These are phyloP conservation scores for Globisporangium recalcitrans DNA, from an alignment of 352 stramenopile species.

Conservation along the genomic window DNA sequence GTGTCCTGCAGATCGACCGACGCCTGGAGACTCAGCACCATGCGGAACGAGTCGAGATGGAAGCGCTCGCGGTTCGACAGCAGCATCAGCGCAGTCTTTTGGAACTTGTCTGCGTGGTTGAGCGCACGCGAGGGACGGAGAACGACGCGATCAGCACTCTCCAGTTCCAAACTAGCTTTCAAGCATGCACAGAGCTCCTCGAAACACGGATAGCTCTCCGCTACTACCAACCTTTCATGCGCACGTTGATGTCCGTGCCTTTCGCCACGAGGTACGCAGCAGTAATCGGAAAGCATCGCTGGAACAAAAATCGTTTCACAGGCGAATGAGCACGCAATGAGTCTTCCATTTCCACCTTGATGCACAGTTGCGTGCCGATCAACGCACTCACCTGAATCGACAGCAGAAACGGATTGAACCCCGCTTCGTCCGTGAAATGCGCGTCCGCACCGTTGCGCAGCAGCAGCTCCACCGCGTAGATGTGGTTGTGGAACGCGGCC, in stretches of 20 bases:
- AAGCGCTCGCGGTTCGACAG: constrained; percentile 66
- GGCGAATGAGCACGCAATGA: not conserved
- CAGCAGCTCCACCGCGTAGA: constrained; percentile 73
- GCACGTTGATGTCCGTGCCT: constrained; percentile 56
- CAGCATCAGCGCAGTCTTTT: constrained; percentile 67
- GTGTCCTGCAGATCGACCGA: constrained; percentile 44
- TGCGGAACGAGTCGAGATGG: constrained; percentile 77
- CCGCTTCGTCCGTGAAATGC: constrained; percentile 39
- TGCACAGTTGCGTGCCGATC: not conserved
- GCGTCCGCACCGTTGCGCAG: constrained; percentile 55
- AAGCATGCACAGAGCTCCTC: not conserved
- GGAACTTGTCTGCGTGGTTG: constrained; percentile 16
- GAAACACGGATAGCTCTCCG: not conserved
- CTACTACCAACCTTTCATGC: constrained; percentile 31
- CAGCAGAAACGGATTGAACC: constrained; percentile 61
- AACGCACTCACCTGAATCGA: constrained; percentile 39
- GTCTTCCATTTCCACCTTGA: not conserved
- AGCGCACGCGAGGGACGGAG: not conserved
- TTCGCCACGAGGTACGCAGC: constrained; percentile 76
- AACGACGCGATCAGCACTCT: not conserved
- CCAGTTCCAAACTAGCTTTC: not conserved
- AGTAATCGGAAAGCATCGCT: constrained; percentile 68
- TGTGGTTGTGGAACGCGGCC: constrained; percentile 69
- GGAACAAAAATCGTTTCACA: not conserved
- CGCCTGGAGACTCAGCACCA: constrained; percentile 72